Base-by-base conservation (phyloP, 768 basidiomycete genomes). In the Hypholoma fasciculare region DNA sequence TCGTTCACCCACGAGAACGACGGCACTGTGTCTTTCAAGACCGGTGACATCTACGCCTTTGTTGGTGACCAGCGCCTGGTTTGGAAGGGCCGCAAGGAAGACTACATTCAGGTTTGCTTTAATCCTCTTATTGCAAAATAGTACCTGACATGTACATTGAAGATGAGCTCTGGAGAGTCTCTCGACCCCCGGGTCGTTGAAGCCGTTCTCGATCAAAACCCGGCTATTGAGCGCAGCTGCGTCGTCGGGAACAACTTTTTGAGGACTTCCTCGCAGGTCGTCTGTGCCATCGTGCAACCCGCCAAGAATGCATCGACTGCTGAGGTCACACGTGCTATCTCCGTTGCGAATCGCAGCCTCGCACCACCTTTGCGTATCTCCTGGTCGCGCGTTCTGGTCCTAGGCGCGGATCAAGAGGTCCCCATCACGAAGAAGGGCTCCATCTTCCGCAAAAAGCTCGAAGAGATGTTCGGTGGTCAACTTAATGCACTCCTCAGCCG, bases 181-280 rank as follows among this genome's bases (percentile, higher is more conserved):
- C 65, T 75, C 23, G 74, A 75, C 63, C 74, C 72, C 9, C 71
- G 72, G 13, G 60, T 62, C 6, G 58, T 75, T 6, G 74, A 75
- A 58, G 66, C 62, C 8, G 61, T 65, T 5, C 57, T 75, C 16
- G 59, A 70, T 44, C 56, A 58, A 23, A 70, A 61, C 42, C 65
- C 69, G 5, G 60, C 61, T 1, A 63, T 74, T 39, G 54, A 54
- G 1, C 67, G 68, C 36, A 67, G 69, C 36, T 72, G 71, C 42
- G 59, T 75, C n/a, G 66, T 74, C 4, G 74, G 74, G 8, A 71
- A 75, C 54, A 72, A 71, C 13, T 75, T 75, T 54, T 61, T 75
- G 1, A 59, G 59, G 11, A 65, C 67, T 7, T 60, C 74, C 1
- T 67, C 74, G 0, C 62, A 69, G 47, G 62, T 69, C 26, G 61